phyloP scores from a whole-genome alignment of 257 asterid genomes.

The Forsythia suspensa region DNA sequence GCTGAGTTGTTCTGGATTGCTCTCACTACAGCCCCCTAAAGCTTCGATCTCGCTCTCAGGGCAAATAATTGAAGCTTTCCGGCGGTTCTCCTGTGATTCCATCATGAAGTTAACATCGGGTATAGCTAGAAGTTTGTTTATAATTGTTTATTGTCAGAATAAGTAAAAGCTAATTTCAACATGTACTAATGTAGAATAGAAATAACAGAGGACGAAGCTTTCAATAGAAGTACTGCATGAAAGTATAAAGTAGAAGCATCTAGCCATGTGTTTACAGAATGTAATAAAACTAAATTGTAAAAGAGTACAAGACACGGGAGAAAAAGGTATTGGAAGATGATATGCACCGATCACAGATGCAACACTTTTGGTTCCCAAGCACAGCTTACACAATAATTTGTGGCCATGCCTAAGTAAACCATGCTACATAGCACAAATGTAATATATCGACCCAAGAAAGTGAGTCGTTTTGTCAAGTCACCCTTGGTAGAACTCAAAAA shows the following conservation, averaged over 20 bases:
- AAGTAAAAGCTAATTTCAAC: background rate
- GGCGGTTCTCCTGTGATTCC: constrained; percentile 59
- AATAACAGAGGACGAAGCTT: constrained; percentile 1
- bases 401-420: background rate
- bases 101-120: constrained; percentile 24
- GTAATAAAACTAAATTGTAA: background rate
- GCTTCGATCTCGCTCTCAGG: constrained; percentile 79
- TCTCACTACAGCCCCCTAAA: constrained; percentile 57
- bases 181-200: background rate
- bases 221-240: background rate
- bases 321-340: background rate
- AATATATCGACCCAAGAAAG: constrained; percentile 15
- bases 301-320: background rate
- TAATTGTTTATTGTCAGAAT: background rate
- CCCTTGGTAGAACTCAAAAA: constrained; percentile 13
- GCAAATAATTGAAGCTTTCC: constrained; percentile 72
- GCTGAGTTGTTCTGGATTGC: constrained; percentile 75
- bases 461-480: background rate
- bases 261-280: constrained; percentile 1
- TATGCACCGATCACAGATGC: constrained; percentile 1
- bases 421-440: constrained; percentile 6
- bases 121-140: constrained; percentile 19
- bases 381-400: background rate
- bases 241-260: constrained; percentile 7
- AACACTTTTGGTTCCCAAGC: constrained; percentile 11